These are phyloP conservation scores for Silene vulgaris DNA, from an alignment of 179 eudicot genomes.

Conservation along the genomic window DNA sequence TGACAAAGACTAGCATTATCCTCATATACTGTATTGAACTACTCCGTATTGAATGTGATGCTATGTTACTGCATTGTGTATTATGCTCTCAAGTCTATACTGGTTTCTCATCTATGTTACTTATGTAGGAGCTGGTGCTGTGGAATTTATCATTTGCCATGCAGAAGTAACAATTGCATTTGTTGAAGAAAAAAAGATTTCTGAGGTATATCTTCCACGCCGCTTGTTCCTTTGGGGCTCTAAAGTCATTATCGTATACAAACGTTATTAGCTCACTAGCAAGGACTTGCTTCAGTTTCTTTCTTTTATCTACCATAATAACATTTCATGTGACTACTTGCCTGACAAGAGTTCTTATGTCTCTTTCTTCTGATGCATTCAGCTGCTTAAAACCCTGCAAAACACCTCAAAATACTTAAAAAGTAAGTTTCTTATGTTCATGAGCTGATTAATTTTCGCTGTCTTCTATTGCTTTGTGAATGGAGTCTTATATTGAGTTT, in stretches of 20 bases:
- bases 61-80: background rate
- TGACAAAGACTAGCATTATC: background rate
- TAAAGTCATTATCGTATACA: background rate
- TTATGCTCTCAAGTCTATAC: constrained; percentile 2
- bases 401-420: constrained; percentile 53
- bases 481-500: constrained; percentile 12
- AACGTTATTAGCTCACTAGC: background rate
- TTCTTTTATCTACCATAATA: background rate
- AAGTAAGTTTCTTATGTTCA: constrained; percentile 49
- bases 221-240: background rate
- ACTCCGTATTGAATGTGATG: background rate
- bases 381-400: constrained; percentile 77
- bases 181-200: constrained; percentile 85
- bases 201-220: constrained; percentile 52
- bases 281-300: background rate
- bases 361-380: constrained; percentile 24
- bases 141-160: constrained; percentile 78
- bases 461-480: constrained; percentile 4
- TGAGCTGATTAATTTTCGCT: background rate
- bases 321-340: background rate
- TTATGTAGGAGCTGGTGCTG: constrained; percentile 82
- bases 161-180: constrained; percentile 81
- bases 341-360: background rate
- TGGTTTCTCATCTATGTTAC: constrained; percentile 13
- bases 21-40: background rate